Conservation (phyloP, 1,139 yeast species). For the Yamadazyma trypodendri region DNA sequence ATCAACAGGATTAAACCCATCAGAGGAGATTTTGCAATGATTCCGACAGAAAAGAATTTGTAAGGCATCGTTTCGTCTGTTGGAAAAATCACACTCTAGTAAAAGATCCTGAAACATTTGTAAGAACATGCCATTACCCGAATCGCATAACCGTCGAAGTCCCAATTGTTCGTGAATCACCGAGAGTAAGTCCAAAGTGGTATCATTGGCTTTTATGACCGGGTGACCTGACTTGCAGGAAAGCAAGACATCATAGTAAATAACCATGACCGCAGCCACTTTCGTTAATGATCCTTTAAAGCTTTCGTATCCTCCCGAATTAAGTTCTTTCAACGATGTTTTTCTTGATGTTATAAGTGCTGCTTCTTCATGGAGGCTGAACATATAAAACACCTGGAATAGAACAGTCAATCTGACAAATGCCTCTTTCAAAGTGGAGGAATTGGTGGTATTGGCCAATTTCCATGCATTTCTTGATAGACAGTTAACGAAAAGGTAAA, state of each 20-base stretch:
- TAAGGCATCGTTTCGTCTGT: conserved; percentile 52
- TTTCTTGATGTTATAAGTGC: conserved; percentile 37
- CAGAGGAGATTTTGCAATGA: conserved; percentile 62
- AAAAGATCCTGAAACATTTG: conserved; percentile 57
- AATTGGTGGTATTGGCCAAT: conserved; percentile 10
- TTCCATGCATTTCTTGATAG: conserved; percentile 24
- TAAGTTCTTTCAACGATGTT: conserved; percentile 27
- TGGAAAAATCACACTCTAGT: conserved; percentile 37
- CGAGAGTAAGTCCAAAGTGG: conserved; percentile 42
- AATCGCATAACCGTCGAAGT: conserved; percentile 62
- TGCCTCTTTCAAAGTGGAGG: conserved; percentile 6
- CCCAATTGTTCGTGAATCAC: conserved; percentile 77
- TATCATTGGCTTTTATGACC: conserved; percentile 1
- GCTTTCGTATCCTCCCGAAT: conserved; percentile 33
- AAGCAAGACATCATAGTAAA: conserved; percentile 26
- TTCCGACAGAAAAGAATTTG: conserved; percentile 80
- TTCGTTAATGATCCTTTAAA: conserved; percentile 55
- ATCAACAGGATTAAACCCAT: conserved; percentile 59
- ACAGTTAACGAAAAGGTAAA: conserved; percentile 22
- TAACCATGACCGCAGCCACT: conserved; percentile 36
- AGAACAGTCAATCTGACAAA: conserved; percentile 24
- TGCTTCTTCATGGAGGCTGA: conserved; percentile 51
- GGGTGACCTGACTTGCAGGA: neutral
- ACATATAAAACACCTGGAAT: conserved; percentile 41
- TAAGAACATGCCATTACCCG: conserved; percentile 62